Conservation (phyloP, 345 rosid genomes). For the Populus simonii region DNA sequence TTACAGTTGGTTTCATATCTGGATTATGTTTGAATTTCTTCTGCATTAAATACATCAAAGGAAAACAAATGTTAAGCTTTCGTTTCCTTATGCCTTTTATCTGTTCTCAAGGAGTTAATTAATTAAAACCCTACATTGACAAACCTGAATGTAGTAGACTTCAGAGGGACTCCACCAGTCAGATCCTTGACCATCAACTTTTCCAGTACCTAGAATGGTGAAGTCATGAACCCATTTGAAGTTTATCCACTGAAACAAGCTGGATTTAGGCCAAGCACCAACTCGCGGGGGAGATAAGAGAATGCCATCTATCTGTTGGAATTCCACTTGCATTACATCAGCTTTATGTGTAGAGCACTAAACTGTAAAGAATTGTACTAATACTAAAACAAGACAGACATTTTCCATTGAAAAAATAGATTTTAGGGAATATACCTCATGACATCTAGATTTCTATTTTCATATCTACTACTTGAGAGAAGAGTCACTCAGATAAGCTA, state of each 20-base stretch:
- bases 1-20: conserved; percentile 77
- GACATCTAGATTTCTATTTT: neutral
- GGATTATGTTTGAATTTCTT: conserved; percentile 46
- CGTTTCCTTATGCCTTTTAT: neutral
- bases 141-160: conserved; percentile 44
- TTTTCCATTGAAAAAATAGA: neutral
- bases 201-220: conserved; percentile 72
- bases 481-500: neutral
- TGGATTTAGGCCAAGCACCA: conserved; percentile 65
- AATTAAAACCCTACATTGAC: neutral
- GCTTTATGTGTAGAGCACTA: conserved; percentile 10
- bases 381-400: neutral
- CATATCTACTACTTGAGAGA: neutral
- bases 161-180: conserved; percentile 63
- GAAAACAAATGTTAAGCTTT: neutral
- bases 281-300: conserved; percentile 59
- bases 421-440: conserved; percentile 7
- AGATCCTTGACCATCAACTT: conserved; percentile 74
- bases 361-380: neutral
- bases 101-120: neutral
- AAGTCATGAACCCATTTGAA: conserved; percentile 74
- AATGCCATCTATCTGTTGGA: conserved; percentile 67
- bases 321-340: conserved; percentile 20
- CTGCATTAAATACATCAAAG: conserved; percentile 33
- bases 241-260: conserved; percentile 78